Conservation (phyloP, 805 yeast genomes). For the Barnettozyma sp. region DNA sequence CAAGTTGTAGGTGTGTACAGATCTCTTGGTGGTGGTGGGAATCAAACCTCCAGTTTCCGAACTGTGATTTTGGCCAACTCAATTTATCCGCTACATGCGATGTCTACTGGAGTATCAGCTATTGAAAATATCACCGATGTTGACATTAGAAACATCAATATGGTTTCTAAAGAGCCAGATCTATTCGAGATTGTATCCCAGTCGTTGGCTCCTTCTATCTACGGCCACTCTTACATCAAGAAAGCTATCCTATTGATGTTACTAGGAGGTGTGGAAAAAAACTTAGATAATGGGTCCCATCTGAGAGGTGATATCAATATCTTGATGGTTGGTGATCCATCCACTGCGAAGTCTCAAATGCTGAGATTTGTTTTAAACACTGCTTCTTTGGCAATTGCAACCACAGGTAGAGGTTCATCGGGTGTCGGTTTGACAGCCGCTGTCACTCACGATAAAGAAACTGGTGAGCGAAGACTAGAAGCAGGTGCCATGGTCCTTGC, state of each 20-base stretch:
- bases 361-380: slow-evolving; percentile 90
- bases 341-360: slow-evolving; percentile 96
- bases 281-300: slow-evolving; percentile 90
- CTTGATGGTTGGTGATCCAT: slow-evolving; percentile 97
- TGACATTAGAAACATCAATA: slow-evolving; percentile 83
- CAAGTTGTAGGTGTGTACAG: slow-evolving; percentile 92
- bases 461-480: slow-evolving; percentile 93
- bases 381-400: slow-evolving; percentile 92
- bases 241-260: slow-evolving; percentile 86
- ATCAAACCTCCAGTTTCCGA: slow-evolving; percentile 58
- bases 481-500: slow-evolving; percentile 99
- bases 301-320: slow-evolving; percentile 96
- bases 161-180: slow-evolving; percentile 59
- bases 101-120: slow-evolving; percentile 79
- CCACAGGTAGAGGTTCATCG: slow-evolving; percentile 99
- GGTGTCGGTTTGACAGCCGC: slow-evolving; percentile 99
- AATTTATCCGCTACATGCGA: slow-evolving; percentile 79
- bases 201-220: slow-evolving; percentile 93
- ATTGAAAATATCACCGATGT: slow-evolving; percentile 62
- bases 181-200: slow-evolving; percentile 74
- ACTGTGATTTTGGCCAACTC: slow-evolving; percentile 87
- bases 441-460: slow-evolving; percentile 91
- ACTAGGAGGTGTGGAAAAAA: slow-evolving; percentile 91
- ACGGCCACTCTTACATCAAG: slow-evolving; percentile 87
- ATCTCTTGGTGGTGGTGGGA: slow-evolving; percentile 69